phyloP scores from a whole-genome alignment of 768 basidiomycete species.

The Mycena epipterygia region DNA sequence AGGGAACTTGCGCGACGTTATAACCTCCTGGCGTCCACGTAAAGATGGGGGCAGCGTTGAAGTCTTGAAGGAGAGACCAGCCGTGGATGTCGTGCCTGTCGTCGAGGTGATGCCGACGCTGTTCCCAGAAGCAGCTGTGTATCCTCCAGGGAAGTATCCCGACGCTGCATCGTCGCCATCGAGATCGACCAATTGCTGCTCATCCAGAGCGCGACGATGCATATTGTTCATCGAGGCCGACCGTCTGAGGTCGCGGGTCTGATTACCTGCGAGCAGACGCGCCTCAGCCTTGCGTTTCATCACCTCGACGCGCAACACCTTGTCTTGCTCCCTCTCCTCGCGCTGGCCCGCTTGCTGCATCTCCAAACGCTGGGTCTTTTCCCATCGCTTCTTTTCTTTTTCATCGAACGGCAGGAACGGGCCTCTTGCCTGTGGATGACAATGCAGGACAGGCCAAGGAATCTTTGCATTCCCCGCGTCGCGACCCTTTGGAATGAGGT shows the following conservation, averaged over 20 bases:
- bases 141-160: conserved; percentile 73
- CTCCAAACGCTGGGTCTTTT: conserved; percentile 65
- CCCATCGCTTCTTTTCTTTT: conserved; percentile 76
- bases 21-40: conserved; percentile 71
- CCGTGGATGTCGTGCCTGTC: conserved; percentile 85
- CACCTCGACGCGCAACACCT: conserved; percentile 48
- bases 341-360: conserved; percentile 58
- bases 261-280: conserved; percentile 42
- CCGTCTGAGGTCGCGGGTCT: conserved; percentile 73
- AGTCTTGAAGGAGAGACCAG: conserved; percentile 60
- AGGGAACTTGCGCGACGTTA: conserved; percentile 72
- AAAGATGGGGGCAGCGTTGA: conserved; percentile 67
- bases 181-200: conserved; percentile 48
- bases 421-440: conserved; percentile 78
- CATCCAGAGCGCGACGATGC: conserved; percentile 61
- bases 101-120: conserved; percentile 94
- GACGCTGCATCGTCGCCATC: conserved; percentile 70
- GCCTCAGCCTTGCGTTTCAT: conserved; percentile 56
- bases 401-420: conserved; percentile 86
- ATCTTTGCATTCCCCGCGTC: conserved; percentile 65
- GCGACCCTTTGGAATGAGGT: conserved; percentile 66
- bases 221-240: conserved; percentile 84
- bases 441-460: conserved; percentile 89
- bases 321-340: conserved; percentile 49
- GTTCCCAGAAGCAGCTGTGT: conserved; percentile 95